Percentiles rank a stretch among this genome's conserved stretches.
Conservation (phyloP, 2,329 filamentous ascomycete genomes). For the Nemania bipapillata region DNA sequence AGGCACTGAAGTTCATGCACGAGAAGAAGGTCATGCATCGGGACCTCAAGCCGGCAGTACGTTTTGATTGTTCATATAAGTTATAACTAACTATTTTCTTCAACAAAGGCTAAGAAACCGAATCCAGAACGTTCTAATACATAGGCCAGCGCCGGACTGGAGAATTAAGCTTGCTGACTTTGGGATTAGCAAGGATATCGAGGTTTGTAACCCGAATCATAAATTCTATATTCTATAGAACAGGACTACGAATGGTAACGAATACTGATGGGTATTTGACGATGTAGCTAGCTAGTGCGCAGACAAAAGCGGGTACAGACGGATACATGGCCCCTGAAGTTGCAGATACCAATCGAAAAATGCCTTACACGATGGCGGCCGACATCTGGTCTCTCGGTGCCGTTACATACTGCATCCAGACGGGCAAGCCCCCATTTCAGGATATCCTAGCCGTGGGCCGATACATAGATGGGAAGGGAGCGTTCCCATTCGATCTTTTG, state of each 20-base stretch:
- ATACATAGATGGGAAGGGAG: not conserved
- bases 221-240: not conserved
- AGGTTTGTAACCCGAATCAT: not conserved
- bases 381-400: conserved; percentile 15
- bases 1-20: conserved; percentile 5
- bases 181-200: not conserved
- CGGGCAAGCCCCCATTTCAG: not conserved
- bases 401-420: not conserved
- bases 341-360: conserved; percentile 12
- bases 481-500: not conserved
- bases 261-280: not conserved
- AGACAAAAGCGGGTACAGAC: conserved; percentile 19
- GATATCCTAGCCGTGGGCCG: not conserved
- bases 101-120: not conserved
- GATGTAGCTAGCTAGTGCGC: conserved; percentile 5
- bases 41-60: conserved; percentile 5
- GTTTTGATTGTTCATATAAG: not conserved
- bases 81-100: not conserved
- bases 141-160: not conserved
- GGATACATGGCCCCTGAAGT: conserved; percentile 21
- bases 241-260: not conserved
- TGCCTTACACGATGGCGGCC: conserved; percentile 1
- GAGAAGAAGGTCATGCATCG: not conserved
- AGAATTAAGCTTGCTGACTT: conserved; percentile 1
- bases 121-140: not conserved